A percentile compares a stretch with the other conserved stretches of the same genome.
phyloP scores from a whole-genome alignment of 805 yeast species.

The Candida ponderosae region DNA sequence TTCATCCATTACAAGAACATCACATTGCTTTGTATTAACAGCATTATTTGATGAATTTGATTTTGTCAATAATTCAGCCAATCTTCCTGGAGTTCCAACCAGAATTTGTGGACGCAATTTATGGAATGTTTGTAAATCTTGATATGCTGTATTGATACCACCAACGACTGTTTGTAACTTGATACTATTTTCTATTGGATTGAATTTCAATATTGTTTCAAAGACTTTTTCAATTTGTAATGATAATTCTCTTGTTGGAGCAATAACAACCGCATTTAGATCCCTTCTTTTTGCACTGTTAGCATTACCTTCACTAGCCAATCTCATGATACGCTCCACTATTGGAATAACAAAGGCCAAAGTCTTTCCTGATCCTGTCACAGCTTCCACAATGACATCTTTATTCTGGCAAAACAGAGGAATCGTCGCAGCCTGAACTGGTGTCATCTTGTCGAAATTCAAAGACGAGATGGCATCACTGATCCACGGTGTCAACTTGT shows the following conservation, averaged over 20 bases:
- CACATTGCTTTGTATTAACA: constrained; percentile 58
- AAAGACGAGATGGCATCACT: constrained; percentile 57
- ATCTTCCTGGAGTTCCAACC: constrained; percentile 90
- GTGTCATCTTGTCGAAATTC: constrained; percentile 83
- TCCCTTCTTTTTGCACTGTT: constrained; percentile 42
- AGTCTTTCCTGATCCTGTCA: constrained; percentile 98
- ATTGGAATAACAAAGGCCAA: constrained; percentile 83
- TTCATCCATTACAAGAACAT: constrained; percentile 78
- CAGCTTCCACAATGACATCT: constrained; percentile 96
- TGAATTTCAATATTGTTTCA: constrained; percentile 44
- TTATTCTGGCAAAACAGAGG: constrained; percentile 79
- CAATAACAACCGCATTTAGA: constrained; percentile 61
- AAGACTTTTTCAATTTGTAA: constrained; percentile 67
- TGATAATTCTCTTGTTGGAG: constrained; percentile 64
- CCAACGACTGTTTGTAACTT: constrained; percentile 60
- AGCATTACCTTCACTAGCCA: constrained; percentile 15
- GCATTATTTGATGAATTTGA: constrained; percentile 30
- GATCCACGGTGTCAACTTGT: constrained; percentile 61
- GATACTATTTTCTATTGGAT: constrained; percentile 42
- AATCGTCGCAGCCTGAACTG: constrained; percentile 93
- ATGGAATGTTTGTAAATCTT: constrained; percentile 58
- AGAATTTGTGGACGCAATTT: constrained; percentile 60
- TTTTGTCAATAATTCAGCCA: constrained; percentile 58
- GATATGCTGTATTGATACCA: constrained; percentile 52
- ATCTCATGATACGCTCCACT: constrained; percentile 50